Evolutionary conservation across 1,139 yeast genomes (phyloP).

Genomic region (Sugiyamaella paludigena): DNA sequence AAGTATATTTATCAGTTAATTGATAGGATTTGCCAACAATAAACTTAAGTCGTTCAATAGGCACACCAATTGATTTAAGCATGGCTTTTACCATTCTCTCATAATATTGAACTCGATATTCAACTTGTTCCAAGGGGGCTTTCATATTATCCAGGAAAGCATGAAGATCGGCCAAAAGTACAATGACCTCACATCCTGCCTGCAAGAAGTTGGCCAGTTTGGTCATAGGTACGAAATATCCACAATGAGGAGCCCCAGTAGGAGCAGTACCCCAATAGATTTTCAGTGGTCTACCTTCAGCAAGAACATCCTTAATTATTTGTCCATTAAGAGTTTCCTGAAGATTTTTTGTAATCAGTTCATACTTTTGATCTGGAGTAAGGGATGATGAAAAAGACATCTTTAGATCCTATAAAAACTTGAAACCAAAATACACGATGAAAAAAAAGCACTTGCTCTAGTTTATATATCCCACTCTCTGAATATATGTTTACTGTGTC

Average conservation of each 20-base stretch:
- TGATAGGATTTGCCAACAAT: slow-evolving; percentile 90
- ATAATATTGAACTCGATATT: slow-evolving; percentile 85
- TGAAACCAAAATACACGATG: not conserved
- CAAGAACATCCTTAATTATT: slow-evolving; percentile 81
- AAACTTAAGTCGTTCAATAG: slow-evolving; percentile 82
- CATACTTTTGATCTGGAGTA: slow-evolving; percentile 63
- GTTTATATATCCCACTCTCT: not conserved
- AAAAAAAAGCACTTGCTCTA: not conserved
- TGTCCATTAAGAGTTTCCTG: slow-evolving; percentile 91
- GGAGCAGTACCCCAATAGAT: slow-evolving; percentile 98
- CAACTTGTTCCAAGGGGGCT: slow-evolving; percentile 91
- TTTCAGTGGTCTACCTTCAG: slow-evolving; percentile 76
- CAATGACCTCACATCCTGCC: slow-evolving; percentile 95
- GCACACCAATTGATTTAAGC: slow-evolving; percentile 80
- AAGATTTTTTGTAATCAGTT: slow-evolving; percentile 75
- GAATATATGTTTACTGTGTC: not conserved
- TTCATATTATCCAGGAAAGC: slow-evolving; percentile 98
- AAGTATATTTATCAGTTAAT: slow-evolving; percentile 66
- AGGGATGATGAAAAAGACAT: slow-evolving; percentile 11
- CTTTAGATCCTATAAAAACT: too few species aligned
- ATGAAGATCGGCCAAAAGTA: slow-evolving; percentile 92
- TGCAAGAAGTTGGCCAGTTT: slow-evolving; percentile 91
- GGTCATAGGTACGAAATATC: slow-evolving; percentile 97
- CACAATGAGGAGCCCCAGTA: slow-evolving; percentile 98
- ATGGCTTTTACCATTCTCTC: slow-evolving; percentile 80